A percentile compares a stretch with the other conserved stretches of the same genome.
phyloP scores from a whole-genome alignment of 2,329 filamentous ascomycete genomes.

The Metarhizium rileyi region DNA sequence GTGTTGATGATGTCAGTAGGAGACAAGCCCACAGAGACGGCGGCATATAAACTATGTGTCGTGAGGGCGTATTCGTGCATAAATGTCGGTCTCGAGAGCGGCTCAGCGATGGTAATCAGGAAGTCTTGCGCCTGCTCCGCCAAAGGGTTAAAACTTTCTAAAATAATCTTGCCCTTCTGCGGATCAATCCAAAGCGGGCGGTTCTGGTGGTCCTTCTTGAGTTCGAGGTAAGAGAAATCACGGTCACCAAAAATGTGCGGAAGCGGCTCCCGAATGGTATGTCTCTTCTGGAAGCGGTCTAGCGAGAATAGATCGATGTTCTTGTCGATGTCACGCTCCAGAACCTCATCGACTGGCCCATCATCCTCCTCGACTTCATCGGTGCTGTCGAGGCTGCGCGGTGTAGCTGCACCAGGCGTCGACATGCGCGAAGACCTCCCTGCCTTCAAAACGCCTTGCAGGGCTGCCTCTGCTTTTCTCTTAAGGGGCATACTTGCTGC shows the following conservation, averaged over 20 bases:
- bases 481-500: slow-evolving; percentile 52
- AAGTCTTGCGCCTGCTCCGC: slow-evolving; percentile 87
- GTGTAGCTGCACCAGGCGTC: slow-evolving; percentile 51
- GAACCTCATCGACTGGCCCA: slow-evolving; percentile 38
- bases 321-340: slow-evolving; percentile 45
- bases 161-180: slow-evolving; percentile 72
- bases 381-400: slow-evolving; percentile 45
- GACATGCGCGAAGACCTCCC: slow-evolving; percentile 48
- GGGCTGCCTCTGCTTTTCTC: slow-evolving; percentile 50
- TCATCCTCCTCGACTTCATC: slow-evolving; percentile 42
- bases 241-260: slow-evolving; percentile 36
- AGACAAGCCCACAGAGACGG: slow-evolving; percentile 86
- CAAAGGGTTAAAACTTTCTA: slow-evolving; percentile 88
- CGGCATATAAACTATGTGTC: slow-evolving; percentile 87
- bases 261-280: slow-evolving; percentile 33
- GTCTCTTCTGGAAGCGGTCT: slow-evolving; percentile 38
- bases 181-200: slow-evolving; percentile 93
- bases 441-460: slow-evolving; percentile 40
- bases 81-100: slow-evolving; percentile 77
- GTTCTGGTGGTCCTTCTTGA: slow-evolving; percentile 84
- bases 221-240: slow-evolving; percentile 72
- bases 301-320: slow-evolving; percentile 52
- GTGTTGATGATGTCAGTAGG: slow-evolving; percentile 85
- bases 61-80: slow-evolving; percentile 92
- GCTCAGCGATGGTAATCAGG: slow-evolving; percentile 90